Base-by-base conservation (phyloP, 2,329 filamentous ascomycete species). In the Ilyonectria destructans region DNA sequence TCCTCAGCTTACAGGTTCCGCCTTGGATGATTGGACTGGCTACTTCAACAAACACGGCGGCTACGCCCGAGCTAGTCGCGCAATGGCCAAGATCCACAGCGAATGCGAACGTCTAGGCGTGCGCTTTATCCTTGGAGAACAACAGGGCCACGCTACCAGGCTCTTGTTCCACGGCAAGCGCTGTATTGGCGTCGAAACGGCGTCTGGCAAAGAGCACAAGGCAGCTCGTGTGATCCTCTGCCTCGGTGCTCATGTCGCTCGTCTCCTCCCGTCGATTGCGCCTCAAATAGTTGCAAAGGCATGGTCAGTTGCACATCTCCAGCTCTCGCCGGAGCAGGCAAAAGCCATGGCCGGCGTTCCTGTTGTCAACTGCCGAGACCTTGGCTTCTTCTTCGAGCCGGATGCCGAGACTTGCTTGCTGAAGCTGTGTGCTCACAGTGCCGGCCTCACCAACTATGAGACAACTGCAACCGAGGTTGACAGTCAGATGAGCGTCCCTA, bases 311-410 rank as follows among this genome's bases (percentile, higher is more conserved):
- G 88, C 86, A 0, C 89, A 91, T 73, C 80, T 91, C 3, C 85
- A 87, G 65, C 83, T 91, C 6, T 88, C 84, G 0, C 81, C 85
- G 9, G 82, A 82, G 2, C 88, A 91, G 77, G 84, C 85, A 0
- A 81, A 83, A 2, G 78, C 77, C n/a, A 82, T 91, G 2, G 82
- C 84, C 2, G 87, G 87, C 1, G 88, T 91, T 26, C 89, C 89
- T 0, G 87, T 90, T 1, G 88, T 85, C 1, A 88, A 90, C 67
- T 85, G 85, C 1, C 84, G 89, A 6, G 89, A 91, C 69, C 80
- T 91, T 1, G 88, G 88, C 0, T 91, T 91, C 81, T 88, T 89
- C 78, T 91, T 91, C 69, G 89, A 91, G 77, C 89, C 89, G 0
- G 89, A 91, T 71, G 84, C 82, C 0, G 81, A 83, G 69, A 90